Evolutionary conservation across 371 early-diverging fungal genomes (phyloP), one percentile per base, ranked within the genome.

Genomic region (Apophysomyces variabilis): DNA sequence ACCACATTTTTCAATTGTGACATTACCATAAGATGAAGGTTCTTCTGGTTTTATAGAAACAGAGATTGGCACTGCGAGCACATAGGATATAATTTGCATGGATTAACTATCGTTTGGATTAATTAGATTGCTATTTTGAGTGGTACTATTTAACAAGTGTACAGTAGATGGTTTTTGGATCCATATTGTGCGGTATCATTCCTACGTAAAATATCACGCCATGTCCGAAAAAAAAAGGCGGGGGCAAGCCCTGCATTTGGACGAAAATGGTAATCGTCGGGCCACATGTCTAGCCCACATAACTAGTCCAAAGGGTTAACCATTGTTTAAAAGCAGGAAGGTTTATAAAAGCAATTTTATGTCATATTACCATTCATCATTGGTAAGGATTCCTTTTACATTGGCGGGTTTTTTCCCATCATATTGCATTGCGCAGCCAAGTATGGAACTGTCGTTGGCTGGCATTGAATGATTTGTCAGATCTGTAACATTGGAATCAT

Each of bases 221-320:
- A 50, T 50, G 54, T 50, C 21, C 32, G 3, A 26, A 26, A 26
- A 26, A 26, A 26, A 21, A 50, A 50, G 16, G 54, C 54, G 21
- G 54, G 54, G 54, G 16, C 21, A n/a, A 13, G 9, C 54, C 54
- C 54, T 5, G 7, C 8, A 16, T 21, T 50, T 50, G 16, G 54
- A 50, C 54, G 21, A 50, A 50, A 21, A 50, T 5, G 54, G 54
- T 50, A 50, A 26, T 50, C 18, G 21, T 50, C 54, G 21, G 54
- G 54, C 54, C 54, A 50, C 54, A 50, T 50, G 54, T 50, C 54
- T 7, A 21, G 7, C 5, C 5, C 4, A n/a, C 5, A 7, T 21
- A 9, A 35, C 54, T 50, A 50, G 3, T 50, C 54, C 54, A 50
- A 50, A 26, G 3, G 21, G 21, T 21, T 32, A 26, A 16, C 54